Evolutionary conservation across 2,329 filamentous ascomycete genomes (phyloP), one percentile per base, ranked within the genome.

Genomic region (Alternaria postmessia): DNA sequence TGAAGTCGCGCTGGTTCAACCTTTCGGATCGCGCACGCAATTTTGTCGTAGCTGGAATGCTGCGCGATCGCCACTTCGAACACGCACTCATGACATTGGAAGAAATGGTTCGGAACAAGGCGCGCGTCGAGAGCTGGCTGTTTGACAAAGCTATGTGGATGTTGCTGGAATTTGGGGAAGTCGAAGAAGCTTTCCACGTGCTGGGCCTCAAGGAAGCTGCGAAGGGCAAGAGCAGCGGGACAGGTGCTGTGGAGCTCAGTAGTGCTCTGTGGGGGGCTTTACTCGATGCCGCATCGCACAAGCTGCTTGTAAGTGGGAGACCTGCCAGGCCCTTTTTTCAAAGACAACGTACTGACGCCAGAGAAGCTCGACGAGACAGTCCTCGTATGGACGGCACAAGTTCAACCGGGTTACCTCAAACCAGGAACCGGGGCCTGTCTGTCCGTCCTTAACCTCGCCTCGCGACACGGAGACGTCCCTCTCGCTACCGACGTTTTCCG

Each of bases 41-140:
- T 68, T 87, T 86, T 72, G 83, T 96, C 20, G 85, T 90, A 1
- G 80, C 92, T 9, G 93, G 92, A 0, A 80, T 96, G 60, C 82
- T 98, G 36, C 86, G 93, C 20, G 94, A 97, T 69, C 87, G 88
- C 1, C 90, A 96, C 70, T 89, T 92, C 63, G 95, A 98, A 79
- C 81, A 94, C 64, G 94, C 93, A 1, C 81, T 96, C 59, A 81
- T 86, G 52, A 87, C 87, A 66, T 78, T 97, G 42, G 89, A 92
- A 38, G 80, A 85, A 22, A 87, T 97, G 84, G 81, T 87, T 42
- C 79, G 82, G 52, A 82, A 86, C 49, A 81, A 83, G 3, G 81
- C 86, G 1, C 70, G 69, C 2, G 79, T 94, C 4, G 85, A 90
- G 30, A 73, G 82, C 0, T 97, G 93, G 93, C 82, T 97, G 7